Conservation (phyloP, 306 rosid genomes). For the Ammopiptanthus mongolicus region DNA sequence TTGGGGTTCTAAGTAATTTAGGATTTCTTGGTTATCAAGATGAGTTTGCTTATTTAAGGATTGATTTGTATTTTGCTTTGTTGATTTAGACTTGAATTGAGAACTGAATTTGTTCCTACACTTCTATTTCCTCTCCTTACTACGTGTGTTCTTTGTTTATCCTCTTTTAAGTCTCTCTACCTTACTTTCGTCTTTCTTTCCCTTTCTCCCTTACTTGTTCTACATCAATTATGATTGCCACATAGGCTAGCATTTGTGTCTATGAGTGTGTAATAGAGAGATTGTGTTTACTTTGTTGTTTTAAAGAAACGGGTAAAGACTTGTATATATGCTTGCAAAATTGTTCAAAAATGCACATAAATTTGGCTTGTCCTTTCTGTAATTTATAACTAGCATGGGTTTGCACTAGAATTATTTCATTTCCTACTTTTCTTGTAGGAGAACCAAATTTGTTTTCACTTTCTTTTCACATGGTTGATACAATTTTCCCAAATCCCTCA, state of each 20-base stretch:
- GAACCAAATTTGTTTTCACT: neutral
- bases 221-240: too few relatives aligned
- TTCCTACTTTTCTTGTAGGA: neutral
- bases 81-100: neutral
- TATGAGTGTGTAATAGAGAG: too few relatives aligned
- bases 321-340: too few relatives aligned
- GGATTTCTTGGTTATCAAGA: too few relatives aligned
- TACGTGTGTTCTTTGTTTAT: neutral
- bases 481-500: constrained; percentile 6
- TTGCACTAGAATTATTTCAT: neutral
- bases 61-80: neutral
- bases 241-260: too few relatives aligned
- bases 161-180: neutral
- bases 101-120: neutral
- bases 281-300: too few relatives aligned
- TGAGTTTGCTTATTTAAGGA: neutral
- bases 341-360: neutral
- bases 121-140: neutral
- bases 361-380: neutral
- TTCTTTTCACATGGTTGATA: neutral
- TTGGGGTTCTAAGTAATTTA: too few relatives aligned
- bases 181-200: neutral
- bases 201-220: neutral
- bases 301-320: too few relatives aligned
- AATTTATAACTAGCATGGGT: neutral